These are phyloP conservation scores for Ambrosia hybrid DNA, from an alignment of 140 eudicot genomes.

Conservation along the genomic window DNA sequence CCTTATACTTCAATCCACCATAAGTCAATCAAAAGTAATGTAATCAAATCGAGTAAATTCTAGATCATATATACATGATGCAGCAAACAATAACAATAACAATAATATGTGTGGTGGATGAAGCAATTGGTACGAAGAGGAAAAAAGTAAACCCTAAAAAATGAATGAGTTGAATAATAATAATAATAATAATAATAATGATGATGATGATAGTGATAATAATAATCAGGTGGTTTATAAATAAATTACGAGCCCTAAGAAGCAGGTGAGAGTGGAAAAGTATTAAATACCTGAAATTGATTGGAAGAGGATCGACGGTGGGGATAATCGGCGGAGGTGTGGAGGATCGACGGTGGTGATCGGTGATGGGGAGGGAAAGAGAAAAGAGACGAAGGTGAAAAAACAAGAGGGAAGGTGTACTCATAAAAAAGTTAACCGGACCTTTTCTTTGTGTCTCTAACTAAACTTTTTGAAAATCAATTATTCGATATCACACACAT, in stretches of 20 bases:
- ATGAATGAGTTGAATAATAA: background rate
- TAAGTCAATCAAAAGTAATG: too few species aligned
- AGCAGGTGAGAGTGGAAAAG: background rate
- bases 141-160: background rate
- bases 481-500: too few species aligned
- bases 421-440: too few species aligned
- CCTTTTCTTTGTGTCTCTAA: too few species aligned
- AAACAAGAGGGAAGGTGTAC: too few species aligned
- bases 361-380: background rate
- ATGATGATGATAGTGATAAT: too few species aligned
- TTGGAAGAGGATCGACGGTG: background rate
- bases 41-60: background rate
- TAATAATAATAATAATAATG: too few species aligned
- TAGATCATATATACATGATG: background rate
- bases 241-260: background rate
- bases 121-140: too few species aligned
- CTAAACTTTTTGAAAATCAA: too few species aligned
- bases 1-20: too few species aligned
- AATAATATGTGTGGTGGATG: background rate
- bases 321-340: background rate
- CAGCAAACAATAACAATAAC: too few species aligned
- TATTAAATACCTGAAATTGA: background rate
- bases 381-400: background rate
- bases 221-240: background rate
- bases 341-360: background rate